Evolutionary conservation across 2,329 filamentous ascomycete genomes (phyloP).

Genomic region (Penicillium sp.): DNA sequence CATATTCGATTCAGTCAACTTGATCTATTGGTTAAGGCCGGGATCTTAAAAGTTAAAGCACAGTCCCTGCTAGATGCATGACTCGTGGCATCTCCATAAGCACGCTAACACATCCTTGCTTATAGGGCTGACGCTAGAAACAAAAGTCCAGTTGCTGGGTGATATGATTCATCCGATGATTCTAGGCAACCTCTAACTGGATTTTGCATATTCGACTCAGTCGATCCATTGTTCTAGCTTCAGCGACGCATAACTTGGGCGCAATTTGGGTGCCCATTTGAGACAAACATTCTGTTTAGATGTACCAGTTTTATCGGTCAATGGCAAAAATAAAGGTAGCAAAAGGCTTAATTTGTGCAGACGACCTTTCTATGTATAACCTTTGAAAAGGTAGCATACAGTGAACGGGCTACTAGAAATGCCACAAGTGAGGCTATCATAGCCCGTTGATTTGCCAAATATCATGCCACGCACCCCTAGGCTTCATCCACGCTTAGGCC

Average conservation of each 20-base stretch:
- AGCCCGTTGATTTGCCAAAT: no score
- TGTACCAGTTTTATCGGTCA: no score
- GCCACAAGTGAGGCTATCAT: no score
- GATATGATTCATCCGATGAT: neutral
- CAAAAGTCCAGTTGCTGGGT: neutral
- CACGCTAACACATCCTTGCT: constrained; percentile 12
- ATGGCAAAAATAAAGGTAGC: no score
- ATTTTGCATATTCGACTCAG: neutral
- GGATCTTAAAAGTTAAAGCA: constrained; percentile 3
- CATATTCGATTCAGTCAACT: no score
- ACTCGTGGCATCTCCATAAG: neutral
- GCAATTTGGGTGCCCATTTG: neutral
- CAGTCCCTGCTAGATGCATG: neutral
- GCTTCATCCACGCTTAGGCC: no score
- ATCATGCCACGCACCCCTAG: no score
- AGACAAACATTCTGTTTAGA: no score
- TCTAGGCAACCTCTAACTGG: neutral
- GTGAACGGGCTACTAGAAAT: no score
- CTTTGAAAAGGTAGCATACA: no score
- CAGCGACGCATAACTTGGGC: neutral
- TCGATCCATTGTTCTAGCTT: neutral
- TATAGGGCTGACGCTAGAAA: constrained; percentile 22
- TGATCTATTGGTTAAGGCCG: neutral
- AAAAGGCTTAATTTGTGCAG: no score
- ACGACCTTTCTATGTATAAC: no score